phyloP scores from a whole-genome alignment of 2,329 filamentous ascomycete species.

The Pseudocercospora vitis region DNA sequence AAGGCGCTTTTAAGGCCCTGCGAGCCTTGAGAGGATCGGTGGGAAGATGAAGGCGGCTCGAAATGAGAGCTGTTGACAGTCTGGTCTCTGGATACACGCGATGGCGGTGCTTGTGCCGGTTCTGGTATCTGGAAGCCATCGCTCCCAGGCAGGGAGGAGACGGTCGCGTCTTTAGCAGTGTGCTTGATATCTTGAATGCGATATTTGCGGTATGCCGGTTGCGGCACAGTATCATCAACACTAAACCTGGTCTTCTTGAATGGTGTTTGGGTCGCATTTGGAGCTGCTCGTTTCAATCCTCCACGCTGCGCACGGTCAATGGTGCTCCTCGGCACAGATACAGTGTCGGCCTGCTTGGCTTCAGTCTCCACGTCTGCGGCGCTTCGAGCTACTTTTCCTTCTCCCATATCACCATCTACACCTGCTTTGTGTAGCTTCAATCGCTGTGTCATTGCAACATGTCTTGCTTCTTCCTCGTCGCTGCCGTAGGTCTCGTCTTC shows the following conservation, averaged over 20 bases:
- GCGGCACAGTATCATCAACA: constrained; percentile 7
- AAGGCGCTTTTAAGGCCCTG: constrained; percentile 60
- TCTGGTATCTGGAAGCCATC: constrained; percentile 17
- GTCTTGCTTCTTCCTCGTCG: constrained; percentile 44
- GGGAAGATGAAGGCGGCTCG: constrained; percentile 30
- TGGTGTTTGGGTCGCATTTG: constrained; percentile 18
- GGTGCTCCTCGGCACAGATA: constrained; percentile 11
- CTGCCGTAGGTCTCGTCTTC: constrained; percentile 42
- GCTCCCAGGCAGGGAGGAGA: constrained; percentile 11
- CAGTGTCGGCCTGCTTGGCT: constrained; percentile 24
- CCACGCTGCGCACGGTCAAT: constrained; percentile 5
- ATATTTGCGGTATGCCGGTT: constrained; percentile 27
- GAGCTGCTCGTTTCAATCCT: constrained; percentile 27
- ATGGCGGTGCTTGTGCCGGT: constrained; percentile 16
- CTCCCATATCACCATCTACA: constrained; percentile 22
- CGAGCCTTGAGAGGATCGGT: constrained; percentile 37
- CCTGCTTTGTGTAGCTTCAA: constrained; percentile 28
- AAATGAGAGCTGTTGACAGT: constrained; percentile 6
- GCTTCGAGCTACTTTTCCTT: constrained; percentile 26
- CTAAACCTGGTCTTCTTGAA: constrained; percentile 30
- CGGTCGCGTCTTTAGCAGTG: constrained; percentile 1
- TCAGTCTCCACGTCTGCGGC: constrained; percentile 23
- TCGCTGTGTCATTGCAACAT: constrained; percentile 36
- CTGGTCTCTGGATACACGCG: not conserved
- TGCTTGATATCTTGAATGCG: constrained; percentile 29